A percentile compares a stretch with the other conserved stretches of the same genome.
Conservation (phyloP, 75 land plant genomes). For the Isoetes taiwanensis region DNA sequence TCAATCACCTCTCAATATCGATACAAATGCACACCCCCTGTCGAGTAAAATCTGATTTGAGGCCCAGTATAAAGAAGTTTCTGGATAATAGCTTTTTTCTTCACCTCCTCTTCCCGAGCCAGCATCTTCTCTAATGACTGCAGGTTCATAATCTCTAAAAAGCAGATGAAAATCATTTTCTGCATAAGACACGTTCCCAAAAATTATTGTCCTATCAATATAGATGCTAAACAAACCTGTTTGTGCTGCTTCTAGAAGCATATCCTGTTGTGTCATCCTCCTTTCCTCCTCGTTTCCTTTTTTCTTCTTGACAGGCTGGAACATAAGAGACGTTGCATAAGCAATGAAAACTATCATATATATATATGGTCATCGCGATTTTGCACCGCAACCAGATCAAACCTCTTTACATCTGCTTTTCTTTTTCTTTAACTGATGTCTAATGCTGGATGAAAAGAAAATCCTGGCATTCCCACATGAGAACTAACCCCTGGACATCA, state of each 20-base stretch:
- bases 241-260: slow-evolving; percentile 97
- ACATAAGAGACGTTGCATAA: too few species aligned
- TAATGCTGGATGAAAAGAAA: too few species aligned
- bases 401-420: too few species aligned
- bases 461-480: too few species aligned
- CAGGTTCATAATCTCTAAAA: slow-evolving; percentile 73
- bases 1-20: too few species aligned
- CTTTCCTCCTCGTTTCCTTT: slow-evolving; percentile 81
- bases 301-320: slow-evolving; percentile 77
- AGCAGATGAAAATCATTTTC: neutral
- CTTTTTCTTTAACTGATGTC: too few species aligned
- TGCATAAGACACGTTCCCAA: neutral
- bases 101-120: slow-evolving; percentile 98
- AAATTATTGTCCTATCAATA: neutral
- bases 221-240: slow-evolving; percentile 61
- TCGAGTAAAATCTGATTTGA: slow-evolving; percentile 57
- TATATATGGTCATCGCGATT: too few species aligned
- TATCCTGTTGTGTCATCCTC: slow-evolving; percentile 94
- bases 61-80: slow-evolving; percentile 77
- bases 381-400: too few species aligned
- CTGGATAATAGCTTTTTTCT: slow-evolving; percentile 72
- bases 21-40: too few species aligned
- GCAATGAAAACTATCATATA: neutral
- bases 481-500: too few species aligned
- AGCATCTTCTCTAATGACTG: slow-evolving; percentile 75